Conservation (phyloP, 805 yeast species). For the Jamesozyma jinghongensis region DNA sequence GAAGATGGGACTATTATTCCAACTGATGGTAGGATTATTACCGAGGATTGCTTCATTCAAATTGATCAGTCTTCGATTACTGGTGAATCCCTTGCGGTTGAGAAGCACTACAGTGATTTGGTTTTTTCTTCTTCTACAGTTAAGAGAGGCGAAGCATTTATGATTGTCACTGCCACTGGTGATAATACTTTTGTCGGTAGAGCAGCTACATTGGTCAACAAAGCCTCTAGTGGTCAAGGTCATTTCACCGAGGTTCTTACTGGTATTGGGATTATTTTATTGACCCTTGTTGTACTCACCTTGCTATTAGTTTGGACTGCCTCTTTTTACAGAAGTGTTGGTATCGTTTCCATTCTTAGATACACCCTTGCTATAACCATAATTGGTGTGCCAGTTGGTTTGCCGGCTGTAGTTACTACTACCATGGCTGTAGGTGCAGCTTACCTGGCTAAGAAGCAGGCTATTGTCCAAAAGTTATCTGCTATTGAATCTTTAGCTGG, state of each 20-base stretch:
- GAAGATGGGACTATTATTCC: slow-evolving; percentile 92
- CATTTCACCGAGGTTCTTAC: slow-evolving; percentile 95
- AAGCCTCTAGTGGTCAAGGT: slow-evolving; percentile 88
- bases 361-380: slow-evolving; percentile 92
- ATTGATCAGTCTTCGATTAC: slow-evolving; percentile 95
- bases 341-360: slow-evolving; percentile 79
- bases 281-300: slow-evolving; percentile 81
- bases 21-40: slow-evolving; percentile 83
- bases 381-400: slow-evolving; percentile 97
- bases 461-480: slow-evolving; percentile 92
- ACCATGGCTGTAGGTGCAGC: slow-evolving; percentile 99
- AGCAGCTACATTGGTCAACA: slow-evolving; percentile 93
- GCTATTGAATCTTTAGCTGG: slow-evolving; percentile 97
- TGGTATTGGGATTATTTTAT: slow-evolving; percentile 91
- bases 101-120: slow-evolving; percentile 80
- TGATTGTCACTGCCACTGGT: slow-evolving; percentile 93
- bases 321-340: slow-evolving; percentile 84
- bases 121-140: slow-evolving; percentile 89
- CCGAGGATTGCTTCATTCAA: slow-evolving; percentile 80
- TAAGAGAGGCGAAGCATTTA: slow-evolving; percentile 90
- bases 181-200: slow-evolving; percentile 94
- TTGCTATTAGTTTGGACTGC: slow-evolving; percentile 87
- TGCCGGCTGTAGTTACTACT: slow-evolving; percentile 97
- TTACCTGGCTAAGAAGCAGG: slow-evolving; percentile 92
- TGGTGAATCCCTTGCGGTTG: slow-evolving; percentile 95